Evolutionary conservation across 805 yeast species (phyloP), one percentile per base, ranked within the genome.

Genomic region (Sungouiozyma ichnusensis): DNA sequence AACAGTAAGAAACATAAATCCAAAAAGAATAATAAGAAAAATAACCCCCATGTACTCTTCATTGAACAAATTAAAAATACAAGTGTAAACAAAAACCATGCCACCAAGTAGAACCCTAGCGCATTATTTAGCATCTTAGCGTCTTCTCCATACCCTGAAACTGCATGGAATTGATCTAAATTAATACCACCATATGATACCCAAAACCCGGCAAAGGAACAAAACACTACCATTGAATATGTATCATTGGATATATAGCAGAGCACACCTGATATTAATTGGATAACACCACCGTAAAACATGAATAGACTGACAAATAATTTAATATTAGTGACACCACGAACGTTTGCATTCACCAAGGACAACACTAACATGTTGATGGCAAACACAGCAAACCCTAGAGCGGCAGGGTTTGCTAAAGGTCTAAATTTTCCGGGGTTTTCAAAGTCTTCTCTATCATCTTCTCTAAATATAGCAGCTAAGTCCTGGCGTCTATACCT

Each of bases 221-320:
- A 63, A 44, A 67, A 55, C 18, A 65, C 64, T 20, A 81, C 71
- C 50, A 80, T 84, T 63, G 85, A 85, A 64, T 79, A 81, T 16
- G 86, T 80, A 62, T 80, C 81, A 52, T 82, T 87, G 34, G 76
- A 68, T n/a, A 80, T 77, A 62, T 81, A 71, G 61, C 83, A 85
- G 73, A 83, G 76, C 69, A 81, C 69, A 44, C 87, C 88, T 4
- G 88, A 85, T 45, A 80, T 63, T 43, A 79, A 64, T 62, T 81
- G 86, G 44, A 81, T 72, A 17, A 76, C 67, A 33, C 88, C 90
- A 44, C 87, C 90, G 56, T 80, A 79, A 59, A 81, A 79, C 53
- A 76, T 67, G 16, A 84, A 82, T 48, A 73, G 65, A 36, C 84
- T 81, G 42, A 81, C 77, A 33, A 81, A 77, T 40, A 81, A 64